These are phyloP conservation scores for Paraphaeosphaeria sporulosa DNA, from an alignment of 2,329 filamentous ascomycete genomes.

Conservation along the genomic window DNA sequence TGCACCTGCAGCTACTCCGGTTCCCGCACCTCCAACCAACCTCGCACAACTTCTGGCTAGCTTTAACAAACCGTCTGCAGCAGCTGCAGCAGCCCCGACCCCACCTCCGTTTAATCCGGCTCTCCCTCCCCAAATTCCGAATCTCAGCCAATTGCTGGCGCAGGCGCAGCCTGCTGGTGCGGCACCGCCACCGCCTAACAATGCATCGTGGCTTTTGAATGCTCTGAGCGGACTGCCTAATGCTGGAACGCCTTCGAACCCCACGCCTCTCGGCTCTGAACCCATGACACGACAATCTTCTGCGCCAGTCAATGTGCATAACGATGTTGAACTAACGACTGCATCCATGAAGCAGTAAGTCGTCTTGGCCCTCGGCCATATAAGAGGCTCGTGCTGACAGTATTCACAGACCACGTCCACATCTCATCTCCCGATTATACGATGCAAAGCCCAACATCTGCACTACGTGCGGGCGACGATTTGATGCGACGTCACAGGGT, in stretches of 20 bases:
- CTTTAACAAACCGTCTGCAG: conserved; percentile 35
- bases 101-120: conserved; percentile 26
- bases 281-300: conserved; percentile 38
- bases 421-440: conserved; percentile 77
- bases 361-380: neutral
- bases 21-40: conserved; percentile 31
- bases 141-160: conserved; percentile 28
- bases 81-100: conserved; percentile 22
- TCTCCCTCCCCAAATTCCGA: conserved; percentile 16
- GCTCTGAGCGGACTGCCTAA: conserved; percentile 37
- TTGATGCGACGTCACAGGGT: conserved; percentile 78
- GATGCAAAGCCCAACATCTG: conserved; percentile 86
- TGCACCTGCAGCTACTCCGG: conserved; percentile 35
- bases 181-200: conserved; percentile 23
- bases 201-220: conserved; percentile 43
- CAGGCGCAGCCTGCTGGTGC: conserved; percentile 27
- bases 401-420: conserved; percentile 69
- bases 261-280: conserved; percentile 33
- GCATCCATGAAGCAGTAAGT: conserved; percentile 75
- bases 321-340: conserved; percentile 68
- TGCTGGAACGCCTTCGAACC: conserved; percentile 34
- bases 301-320: conserved; percentile 49
- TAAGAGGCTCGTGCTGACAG: conserved; percentile 24
- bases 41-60: conserved; percentile 44
- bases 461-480: conserved; percentile 88